Conservation (phyloP, 129 eudicot species). For the Calendula officinalis region DNA sequence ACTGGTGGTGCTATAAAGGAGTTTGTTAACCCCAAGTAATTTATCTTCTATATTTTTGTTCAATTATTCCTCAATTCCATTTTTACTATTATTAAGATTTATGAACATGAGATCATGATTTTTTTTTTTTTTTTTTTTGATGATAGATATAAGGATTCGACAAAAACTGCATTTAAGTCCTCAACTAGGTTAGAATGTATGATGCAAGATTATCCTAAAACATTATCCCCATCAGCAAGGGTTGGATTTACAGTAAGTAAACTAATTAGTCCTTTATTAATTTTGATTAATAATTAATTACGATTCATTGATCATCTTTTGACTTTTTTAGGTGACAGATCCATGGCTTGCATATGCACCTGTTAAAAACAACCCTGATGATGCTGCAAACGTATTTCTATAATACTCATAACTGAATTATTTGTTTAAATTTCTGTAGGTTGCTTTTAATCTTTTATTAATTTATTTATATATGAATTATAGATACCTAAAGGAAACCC, state of each 20-base stretch:
- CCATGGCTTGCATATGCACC: conserved; percentile 98
- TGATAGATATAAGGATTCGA: conserved; percentile 81
- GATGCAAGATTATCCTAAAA: conserved; percentile 99
- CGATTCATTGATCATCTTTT: neutral
- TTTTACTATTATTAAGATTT: neutral
- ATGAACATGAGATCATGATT: neutral
- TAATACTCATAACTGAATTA: neutral
- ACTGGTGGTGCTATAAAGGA: conserved; percentile 93
- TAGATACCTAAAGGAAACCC: conserved; percentile 95
- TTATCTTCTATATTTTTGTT: conserved; percentile 2
- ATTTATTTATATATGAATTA: conserved; percentile 15
- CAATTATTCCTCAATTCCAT: neutral
- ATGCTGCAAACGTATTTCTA: conserved; percentile 81
- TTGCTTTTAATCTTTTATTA: neutral
- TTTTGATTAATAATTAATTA: neutral
- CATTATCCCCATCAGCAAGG: conserved; percentile 83
- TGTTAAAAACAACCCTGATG: conserved; percentile 93
- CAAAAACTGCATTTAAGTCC: conserved; percentile 80
- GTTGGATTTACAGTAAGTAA: conserved; percentile 91
- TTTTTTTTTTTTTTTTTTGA: conserved; percentile 10
- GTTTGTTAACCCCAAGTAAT: conserved; percentile 93
- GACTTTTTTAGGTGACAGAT: conserved; percentile 62
- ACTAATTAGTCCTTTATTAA: neutral
- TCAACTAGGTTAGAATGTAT: conserved; percentile 95
- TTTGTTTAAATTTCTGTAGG: neutral